Percentiles rank a stretch among this genome's conserved stretches.
phyloP scores from a whole-genome alignment of 164 flowering plant genomes.

The Magnolia sinica region DNA sequence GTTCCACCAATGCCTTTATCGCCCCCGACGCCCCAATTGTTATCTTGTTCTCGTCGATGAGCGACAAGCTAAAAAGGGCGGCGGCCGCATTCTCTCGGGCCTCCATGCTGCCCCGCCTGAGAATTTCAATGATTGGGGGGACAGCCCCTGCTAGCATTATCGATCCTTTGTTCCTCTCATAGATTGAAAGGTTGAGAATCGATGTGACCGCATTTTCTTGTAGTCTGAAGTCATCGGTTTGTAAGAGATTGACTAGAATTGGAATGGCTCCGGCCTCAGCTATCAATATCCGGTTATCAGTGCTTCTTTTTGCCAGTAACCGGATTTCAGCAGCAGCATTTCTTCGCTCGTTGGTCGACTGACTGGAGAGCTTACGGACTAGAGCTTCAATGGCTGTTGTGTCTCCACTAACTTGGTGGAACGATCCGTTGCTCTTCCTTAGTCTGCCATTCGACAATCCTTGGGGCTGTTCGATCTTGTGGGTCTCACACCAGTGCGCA shows the following conservation, averaged over 20 bases:
- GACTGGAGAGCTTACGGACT: constrained; percentile 64
- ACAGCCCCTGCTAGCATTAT: constrained; percentile 84
- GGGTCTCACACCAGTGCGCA: constrained; percentile 61
- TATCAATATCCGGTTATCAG: constrained; percentile 76
- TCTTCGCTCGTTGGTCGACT: constrained; percentile 50
- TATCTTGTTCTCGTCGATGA: constrained; percentile 83
- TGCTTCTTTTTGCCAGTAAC: constrained; percentile 77
- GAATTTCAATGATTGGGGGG: constrained; percentile 79
- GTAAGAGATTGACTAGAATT: constrained; percentile 59
- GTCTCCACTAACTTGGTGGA: constrained; percentile 68
- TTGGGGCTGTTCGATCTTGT: constrained; percentile 65
- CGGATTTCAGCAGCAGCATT: constrained; percentile 69
- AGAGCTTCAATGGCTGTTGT: constrained; percentile 54
- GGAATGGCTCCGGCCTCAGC: constrained; percentile 95
- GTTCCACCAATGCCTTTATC: constrained; percentile 74
- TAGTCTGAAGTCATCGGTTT: constrained; percentile 47
- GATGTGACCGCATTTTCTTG: constrained; percentile 92
- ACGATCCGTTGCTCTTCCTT: constrained; percentile 71
- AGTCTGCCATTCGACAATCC: constrained; percentile 48
- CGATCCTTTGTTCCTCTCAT: constrained; percentile 73
- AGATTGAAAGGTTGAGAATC: constrained; percentile 88
- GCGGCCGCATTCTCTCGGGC: constrained; percentile 95
- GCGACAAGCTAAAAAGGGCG: constrained; percentile 82
- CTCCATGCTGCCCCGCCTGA: constrained; percentile 74
- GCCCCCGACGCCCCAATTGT: constrained; percentile 91